Conservation (phyloP, 1,139 yeast genomes). For the Scheffersomyces titani region DNA sequence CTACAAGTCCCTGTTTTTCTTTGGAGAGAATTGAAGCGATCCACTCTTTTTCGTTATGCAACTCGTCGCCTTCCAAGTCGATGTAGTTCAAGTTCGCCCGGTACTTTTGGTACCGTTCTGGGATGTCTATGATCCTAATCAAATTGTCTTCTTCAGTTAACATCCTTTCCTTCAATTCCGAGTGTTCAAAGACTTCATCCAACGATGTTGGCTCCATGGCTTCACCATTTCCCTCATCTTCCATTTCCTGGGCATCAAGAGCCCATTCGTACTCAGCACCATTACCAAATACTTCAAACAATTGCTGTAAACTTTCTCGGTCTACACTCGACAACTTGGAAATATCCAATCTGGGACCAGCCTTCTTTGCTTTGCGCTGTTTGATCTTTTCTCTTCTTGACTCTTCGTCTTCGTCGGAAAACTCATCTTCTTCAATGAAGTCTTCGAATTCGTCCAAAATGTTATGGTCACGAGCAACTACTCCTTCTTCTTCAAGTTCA, state of each 20-base stretch:
- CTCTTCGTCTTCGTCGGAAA: conserved; percentile 87
- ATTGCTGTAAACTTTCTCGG: conserved; percentile 88
- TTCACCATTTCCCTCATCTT: conserved; percentile 56
- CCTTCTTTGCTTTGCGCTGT: conserved; percentile 42
- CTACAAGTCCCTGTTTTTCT: conserved; percentile 47
- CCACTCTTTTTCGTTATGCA: conserved; percentile 77
- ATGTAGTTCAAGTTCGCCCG: conserved; percentile 66
- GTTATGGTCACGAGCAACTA: conserved; percentile 38
- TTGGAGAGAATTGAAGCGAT: conserved; percentile 56
- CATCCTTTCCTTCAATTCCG: conserved; percentile 87
- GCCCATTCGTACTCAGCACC: conserved; percentile 99
- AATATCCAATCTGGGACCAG: conserved; percentile 48
- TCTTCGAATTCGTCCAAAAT: conserved; percentile 87
- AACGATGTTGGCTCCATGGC: conserved; percentile 61
- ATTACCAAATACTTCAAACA: conserved; percentile 94
- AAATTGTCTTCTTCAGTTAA: conserved; percentile 90
- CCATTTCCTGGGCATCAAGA: conserved; percentile 81
- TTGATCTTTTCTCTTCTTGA: conserved; percentile 32
- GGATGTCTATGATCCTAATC: conserved; percentile 83
- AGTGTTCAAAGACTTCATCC: conserved; percentile 91
- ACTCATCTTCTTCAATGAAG: conserved; percentile 95
- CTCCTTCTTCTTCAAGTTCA: conserved; percentile 33
- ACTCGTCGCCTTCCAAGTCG: conserved; percentile 67
- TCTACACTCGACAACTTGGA: conserved; percentile 77
- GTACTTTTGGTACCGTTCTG: conserved; percentile 86